Evolutionary conservation across 495 filamentous ascomycete genomes (phyloP).

Genomic region (Neurospora discreta): DNA sequence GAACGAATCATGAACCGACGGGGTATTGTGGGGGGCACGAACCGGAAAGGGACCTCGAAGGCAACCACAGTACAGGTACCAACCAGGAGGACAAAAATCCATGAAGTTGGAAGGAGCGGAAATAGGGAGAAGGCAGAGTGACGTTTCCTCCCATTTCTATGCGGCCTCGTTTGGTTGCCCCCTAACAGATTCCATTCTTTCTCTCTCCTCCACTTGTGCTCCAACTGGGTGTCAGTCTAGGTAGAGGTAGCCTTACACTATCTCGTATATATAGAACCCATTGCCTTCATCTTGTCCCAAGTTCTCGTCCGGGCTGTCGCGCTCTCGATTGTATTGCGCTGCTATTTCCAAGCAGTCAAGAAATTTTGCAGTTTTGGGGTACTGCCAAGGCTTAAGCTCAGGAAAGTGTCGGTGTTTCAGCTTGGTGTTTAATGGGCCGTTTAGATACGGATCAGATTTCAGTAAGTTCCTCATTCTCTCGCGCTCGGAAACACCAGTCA

Average conservation of each 20-base stretch:
- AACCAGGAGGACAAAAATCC: not conserved
- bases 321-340: not conserved
- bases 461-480: not conserved
- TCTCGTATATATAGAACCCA: not conserved
- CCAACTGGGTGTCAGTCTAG: not conserved
- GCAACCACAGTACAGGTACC: not conserved
- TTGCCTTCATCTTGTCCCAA: not conserved
- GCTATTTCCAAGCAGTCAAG: not conserved
- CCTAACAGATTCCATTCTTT: not conserved
- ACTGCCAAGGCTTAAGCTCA: not conserved
- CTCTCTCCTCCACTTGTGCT: not conserved
- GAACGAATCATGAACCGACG: not conserved
- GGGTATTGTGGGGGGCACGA: not conserved
- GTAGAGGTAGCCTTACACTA: not conserved
- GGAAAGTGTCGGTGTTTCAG: not conserved
- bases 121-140: not conserved
- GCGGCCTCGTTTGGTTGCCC: not conserved
- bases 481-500: not conserved
- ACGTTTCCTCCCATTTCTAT: not conserved
- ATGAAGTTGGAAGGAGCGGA: not conserved
- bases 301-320: not conserved
- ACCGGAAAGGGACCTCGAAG: not conserved
- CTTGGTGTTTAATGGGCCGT: not conserved
- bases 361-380: not conserved
- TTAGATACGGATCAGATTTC: not conserved